A percentile compares a stretch with the other conserved stretches of the same genome.
Evolutionary conservation across 75 land plant genomes (phyloP).

Genomic region (Cryptomeria japonica): DNA sequence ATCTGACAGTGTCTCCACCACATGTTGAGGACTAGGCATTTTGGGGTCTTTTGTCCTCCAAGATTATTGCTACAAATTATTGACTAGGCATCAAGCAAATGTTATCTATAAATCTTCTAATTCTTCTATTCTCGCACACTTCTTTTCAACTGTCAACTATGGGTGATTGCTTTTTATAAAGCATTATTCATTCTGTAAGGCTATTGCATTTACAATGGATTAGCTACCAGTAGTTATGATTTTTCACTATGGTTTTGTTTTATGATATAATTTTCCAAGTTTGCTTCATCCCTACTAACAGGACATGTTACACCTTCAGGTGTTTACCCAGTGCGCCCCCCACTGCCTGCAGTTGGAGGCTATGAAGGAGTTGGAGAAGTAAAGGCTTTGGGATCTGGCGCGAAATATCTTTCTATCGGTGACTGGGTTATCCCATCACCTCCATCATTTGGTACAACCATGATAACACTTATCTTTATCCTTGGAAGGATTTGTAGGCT

Average conservation of each 20-base stretch:
- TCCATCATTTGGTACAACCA: constrained; percentile 65
- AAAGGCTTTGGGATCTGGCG: constrained; percentile 59
- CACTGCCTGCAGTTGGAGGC: constrained; percentile 92
- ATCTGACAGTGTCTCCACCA: too few relatives aligned
- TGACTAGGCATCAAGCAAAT: neutral
- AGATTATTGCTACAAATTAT: too few relatives aligned
- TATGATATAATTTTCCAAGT: neutral
- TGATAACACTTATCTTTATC: constrained; percentile 4
- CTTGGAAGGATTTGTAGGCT: neutral
- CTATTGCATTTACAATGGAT: neutral
- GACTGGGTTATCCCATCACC: constrained; percentile 94
- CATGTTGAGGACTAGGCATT: too few relatives aligned
- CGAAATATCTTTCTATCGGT: constrained; percentile 55
- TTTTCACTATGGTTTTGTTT: neutral
- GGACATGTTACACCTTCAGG: constrained; percentile 35
- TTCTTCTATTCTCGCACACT: neutral
- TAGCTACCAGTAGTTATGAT: neutral
- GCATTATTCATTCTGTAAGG: neutral
- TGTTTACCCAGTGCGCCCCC: constrained; percentile 88
- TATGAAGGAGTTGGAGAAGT: constrained; percentile 97
- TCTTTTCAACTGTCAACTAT: neutral
- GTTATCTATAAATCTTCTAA: neutral
- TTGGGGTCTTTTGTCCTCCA: too few relatives aligned
- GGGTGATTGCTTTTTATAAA: constrained; percentile 3
- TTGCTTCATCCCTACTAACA: neutral